A percentile compares a stretch with the other conserved stretches of the same genome.
Conservation (phyloP, 2,329 filamentous ascomycete species). For the Parasarocladium wereldwijsianum region DNA sequence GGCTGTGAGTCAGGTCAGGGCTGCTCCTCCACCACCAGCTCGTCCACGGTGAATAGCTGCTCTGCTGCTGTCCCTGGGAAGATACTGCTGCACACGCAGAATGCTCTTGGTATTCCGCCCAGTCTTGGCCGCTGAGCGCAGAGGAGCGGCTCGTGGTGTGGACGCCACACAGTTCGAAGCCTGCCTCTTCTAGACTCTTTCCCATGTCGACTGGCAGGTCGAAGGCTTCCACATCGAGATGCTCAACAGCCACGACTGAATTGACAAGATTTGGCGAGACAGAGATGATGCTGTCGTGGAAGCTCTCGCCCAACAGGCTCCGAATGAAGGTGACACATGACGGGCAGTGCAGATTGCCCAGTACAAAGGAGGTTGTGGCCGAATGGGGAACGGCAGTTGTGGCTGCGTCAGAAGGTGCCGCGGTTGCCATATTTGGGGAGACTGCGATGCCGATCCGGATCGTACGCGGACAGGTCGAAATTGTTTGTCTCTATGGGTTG, state of each 20-base stretch:
- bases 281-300: slow-evolving; percentile 31
- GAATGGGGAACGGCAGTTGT: slow-evolving; percentile 1
- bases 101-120: slow-evolving; percentile 8
- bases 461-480: too few relatives aligned
- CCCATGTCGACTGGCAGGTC: slow-evolving; percentile 28
- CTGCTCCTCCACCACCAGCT: slow-evolving; percentile 15
- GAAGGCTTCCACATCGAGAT: slow-evolving; percentile 23
- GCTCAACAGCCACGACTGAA: slow-evolving; percentile 50
- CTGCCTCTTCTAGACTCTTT: slow-evolving; percentile 35
- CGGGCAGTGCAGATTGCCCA: slow-evolving; percentile 66
- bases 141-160: slow-evolving; percentile 19
- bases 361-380: slow-evolving; percentile 43
- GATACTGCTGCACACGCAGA: slow-evolving; percentile 13
- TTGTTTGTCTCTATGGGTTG: too few relatives aligned
- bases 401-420: slow-evolving; percentile 10
- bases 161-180: slow-evolving; percentile 42
- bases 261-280: slow-evolving; percentile 59
- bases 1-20: slow-evolving; percentile 10
- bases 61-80: not conserved
- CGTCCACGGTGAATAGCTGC: slow-evolving; percentile 11
- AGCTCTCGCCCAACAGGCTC: slow-evolving; percentile 35
- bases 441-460: too few relatives aligned
- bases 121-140: slow-evolving; percentile 12
- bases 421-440: too few relatives aligned
- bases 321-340: slow-evolving; percentile 57